These are phyloP conservation scores for Geranium rotundifolium DNA, from an alignment of 345 rosid species.

Conservation along the genomic window DNA sequence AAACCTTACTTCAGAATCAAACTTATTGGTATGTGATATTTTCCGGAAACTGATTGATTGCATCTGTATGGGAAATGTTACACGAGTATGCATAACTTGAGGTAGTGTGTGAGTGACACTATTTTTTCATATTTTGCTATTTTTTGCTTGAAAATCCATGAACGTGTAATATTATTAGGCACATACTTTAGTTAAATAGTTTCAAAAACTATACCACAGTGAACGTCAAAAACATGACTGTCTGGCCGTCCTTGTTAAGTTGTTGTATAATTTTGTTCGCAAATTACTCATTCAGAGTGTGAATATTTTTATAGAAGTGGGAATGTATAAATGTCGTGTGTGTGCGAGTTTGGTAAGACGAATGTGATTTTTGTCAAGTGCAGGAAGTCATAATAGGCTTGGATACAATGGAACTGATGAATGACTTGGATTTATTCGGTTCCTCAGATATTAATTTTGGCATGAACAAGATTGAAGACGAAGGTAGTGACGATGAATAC, in stretches of 20 bases:
- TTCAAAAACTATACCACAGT: too few species aligned
- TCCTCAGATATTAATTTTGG: conserved; percentile 63
- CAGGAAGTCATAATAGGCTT: conserved; percentile 90
- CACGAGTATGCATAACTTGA: neutral
- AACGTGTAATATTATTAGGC: too few species aligned
- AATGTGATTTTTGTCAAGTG: conserved; percentile 18
- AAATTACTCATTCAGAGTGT: neutral
- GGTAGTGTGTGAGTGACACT: neutral
- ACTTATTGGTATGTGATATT: conserved; percentile 56
- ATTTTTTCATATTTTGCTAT: neutral
- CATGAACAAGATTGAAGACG: conserved; percentile 52
- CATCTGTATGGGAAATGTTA: neutral
- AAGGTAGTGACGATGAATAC: conserved; percentile 44
- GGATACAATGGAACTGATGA: conserved; percentile 65
- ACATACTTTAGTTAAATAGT: too few species aligned
- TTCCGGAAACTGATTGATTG: conserved; percentile 6
- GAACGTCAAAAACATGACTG: neutral
- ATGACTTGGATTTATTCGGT: conserved; percentile 61
- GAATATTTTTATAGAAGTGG: neutral
- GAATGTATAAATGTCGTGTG: neutral
- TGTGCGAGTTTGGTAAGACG: conserved; percentile 4
- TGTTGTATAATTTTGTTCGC: too few species aligned
- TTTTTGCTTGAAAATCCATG: too few species aligned
- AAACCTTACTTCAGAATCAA: conserved; percentile 49
- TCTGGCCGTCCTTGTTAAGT: neutral